A percentile compares a stretch with the other conserved stretches of the same genome.
Evolutionary conservation across 108 stramenopile genomes (phyloP).

Genomic region (Tribonema minus): DNA sequence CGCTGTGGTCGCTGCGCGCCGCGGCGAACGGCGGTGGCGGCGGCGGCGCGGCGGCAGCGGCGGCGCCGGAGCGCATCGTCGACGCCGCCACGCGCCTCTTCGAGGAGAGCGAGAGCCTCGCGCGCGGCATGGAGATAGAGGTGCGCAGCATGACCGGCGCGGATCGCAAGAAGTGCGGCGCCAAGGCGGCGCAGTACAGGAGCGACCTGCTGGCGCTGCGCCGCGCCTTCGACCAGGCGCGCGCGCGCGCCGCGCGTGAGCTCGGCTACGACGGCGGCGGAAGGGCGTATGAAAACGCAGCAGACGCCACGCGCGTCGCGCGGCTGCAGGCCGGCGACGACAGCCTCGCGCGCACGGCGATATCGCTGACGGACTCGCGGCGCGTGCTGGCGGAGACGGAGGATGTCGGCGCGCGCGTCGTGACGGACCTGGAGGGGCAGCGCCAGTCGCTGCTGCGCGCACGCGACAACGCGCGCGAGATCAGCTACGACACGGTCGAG

Average conservation of each 20-base stretch:
- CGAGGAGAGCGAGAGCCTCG: background rate
- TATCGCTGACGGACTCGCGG: conserved; percentile 20
- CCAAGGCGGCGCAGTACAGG: conserved; percentile 20
- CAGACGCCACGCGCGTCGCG: background rate
- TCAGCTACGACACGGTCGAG: background rate
- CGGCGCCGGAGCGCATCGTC: background rate
- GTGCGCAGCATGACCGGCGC: conserved; percentile 34
- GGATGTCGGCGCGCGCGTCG: conserved; percentile 18
- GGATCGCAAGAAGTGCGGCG: conserved; percentile 18
- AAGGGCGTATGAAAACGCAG: no score
- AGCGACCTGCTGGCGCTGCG: conserved; percentile 24
- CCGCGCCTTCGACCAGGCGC: conserved; percentile 22
- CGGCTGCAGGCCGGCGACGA: background rate
- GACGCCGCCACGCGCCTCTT: background rate
- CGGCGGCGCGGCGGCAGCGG: background rate
- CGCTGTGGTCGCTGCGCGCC: background rate
- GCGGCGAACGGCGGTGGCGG: background rate
- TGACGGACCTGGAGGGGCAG: conserved; percentile 32
- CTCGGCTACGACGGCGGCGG: background rate
- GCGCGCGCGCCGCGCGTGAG: background rate
- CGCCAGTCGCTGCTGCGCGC: conserved; percentile 38
- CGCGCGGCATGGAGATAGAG: conserved; percentile 35
- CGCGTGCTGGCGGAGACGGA: conserved; percentile 41
- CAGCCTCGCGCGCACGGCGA: background rate
- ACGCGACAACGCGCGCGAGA: conserved; percentile 1